Evolutionary conservation across 192 early-diverging fungal species (phyloP).

Genomic region (Coemansia sp.): DNA sequence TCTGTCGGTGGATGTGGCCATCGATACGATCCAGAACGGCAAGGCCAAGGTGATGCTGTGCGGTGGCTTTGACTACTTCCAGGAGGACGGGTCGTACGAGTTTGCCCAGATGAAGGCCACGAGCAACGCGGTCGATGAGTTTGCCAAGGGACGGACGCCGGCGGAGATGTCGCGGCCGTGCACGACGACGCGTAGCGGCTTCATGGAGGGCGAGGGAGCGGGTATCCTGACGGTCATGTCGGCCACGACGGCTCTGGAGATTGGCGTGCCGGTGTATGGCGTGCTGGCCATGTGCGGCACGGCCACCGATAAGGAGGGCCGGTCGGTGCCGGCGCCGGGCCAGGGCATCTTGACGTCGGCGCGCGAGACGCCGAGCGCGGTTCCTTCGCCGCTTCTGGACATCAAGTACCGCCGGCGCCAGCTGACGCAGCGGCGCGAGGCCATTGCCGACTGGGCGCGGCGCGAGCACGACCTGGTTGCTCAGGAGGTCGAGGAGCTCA

Average conservation of each 20-base stretch:
- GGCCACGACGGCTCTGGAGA: constrained; percentile 76
- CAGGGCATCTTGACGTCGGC: constrained; percentile 91
- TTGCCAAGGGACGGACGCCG: constrained; percentile 81
- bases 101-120: constrained; percentile 98
- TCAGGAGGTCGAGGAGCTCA: constrained; percentile 25
- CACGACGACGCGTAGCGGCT: constrained; percentile 78
- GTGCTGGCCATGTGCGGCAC: constrained; percentile 83
- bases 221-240: constrained; percentile 87
- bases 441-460: constrained; percentile 26
- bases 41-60: constrained; percentile 90
- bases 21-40: constrained; percentile 80
- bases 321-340: constrained; percentile 88
- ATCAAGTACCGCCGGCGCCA: constrained; percentile 83
- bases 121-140: constrained; percentile 77
- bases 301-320: constrained; percentile 90
- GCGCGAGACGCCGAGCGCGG: constrained; percentile 60
- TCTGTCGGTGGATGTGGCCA: constrained; percentile 84
- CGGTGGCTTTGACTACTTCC: constrained; percentile 89
- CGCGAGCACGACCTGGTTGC: constrained; percentile 23
- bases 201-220: constrained; percentile 92
- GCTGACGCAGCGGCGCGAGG: constrained; percentile 47
- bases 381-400: constrained; percentile 66
- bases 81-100: constrained; percentile 87
- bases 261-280: constrained; percentile 87
- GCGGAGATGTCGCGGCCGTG: constrained; percentile 88